Evolutionary conservation across 1,139 yeast genomes (phyloP), one percentile per base, ranked within the genome.

Genomic region (Pichia norvegensis): DNA sequence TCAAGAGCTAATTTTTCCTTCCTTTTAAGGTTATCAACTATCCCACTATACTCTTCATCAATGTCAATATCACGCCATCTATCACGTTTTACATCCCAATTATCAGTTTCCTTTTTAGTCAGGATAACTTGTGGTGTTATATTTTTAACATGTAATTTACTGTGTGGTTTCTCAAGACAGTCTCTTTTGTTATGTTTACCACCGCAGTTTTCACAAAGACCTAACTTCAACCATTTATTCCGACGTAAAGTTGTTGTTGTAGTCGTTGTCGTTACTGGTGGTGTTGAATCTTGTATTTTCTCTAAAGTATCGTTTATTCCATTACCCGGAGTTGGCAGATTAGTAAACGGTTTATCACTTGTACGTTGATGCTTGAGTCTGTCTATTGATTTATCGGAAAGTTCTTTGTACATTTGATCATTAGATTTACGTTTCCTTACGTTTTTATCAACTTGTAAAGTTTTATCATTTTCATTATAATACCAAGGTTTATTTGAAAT

Each of bases 1-100:
- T n/a, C n/a, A n/a, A 50, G 50, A 49, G 54, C 56, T 36, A 50
- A 49, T 36, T 58, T 52, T 20, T 58, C 56, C 19, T 54, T 52
- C 21, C 58, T 56, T 40, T 74, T 70, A 74, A 78, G 73, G 44
- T 67, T 65, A 37, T 65, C 64, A 8, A 79, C 61, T 21, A 75
- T 73, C n/a, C 65, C 61, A 41, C 69, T 70, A 69, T 84, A 84
- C 44, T 82, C 84, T 5, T 68, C 67, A 17, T 54, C 55, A 1
- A 73, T 68, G 48, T 81, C 81, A 57, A 76, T 81, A 0, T 94
- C 94, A 57, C 77, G 81, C 87, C 92, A 85, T 43, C 85, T 67
- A 61, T 85, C 95, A 47, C 94, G 66, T 53, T 82, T 82, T 17
- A 79, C 73, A 54, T 84, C 95, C 64, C 76, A 79, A 43, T 70